A percentile compares a stretch with the other conserved stretches of the same genome.
These are phyloP conservation scores for Phytophthora syringae DNA, from an alignment of 352 stramenopile species.

Conservation along the genomic window DNA sequence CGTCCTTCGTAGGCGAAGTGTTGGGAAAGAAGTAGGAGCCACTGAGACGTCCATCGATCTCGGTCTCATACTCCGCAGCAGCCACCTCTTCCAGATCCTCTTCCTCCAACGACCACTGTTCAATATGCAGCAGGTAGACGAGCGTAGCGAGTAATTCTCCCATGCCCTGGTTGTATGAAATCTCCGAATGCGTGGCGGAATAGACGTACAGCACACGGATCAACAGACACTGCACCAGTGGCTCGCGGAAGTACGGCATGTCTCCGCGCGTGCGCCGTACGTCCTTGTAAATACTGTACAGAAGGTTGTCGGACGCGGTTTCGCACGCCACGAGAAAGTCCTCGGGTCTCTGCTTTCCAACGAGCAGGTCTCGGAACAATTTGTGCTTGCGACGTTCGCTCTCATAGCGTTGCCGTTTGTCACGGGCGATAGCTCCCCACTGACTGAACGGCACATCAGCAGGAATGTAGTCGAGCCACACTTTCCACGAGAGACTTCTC, in stretches of 20 bases:
- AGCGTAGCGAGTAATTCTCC: conserved; percentile 76
- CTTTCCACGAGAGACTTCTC: conserved; percentile 71
- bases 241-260: conserved; percentile 67
- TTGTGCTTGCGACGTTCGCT: conserved; percentile 32
- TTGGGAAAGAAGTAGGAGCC: conserved; percentile 29
- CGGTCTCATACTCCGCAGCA: conserved; percentile 17
- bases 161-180: conserved; percentile 88
- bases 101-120: conserved; percentile 55
- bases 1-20: conserved; percentile 21
- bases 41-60: conserved; percentile 10
- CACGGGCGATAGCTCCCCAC: conserved; percentile 42
- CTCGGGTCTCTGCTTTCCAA: conserved; percentile 34
- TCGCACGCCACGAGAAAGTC: conserved; percentile 69
- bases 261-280: conserved; percentile 65
- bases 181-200: conserved; percentile 60
- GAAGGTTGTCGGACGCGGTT: conserved; percentile 48
- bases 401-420: conserved; percentile 60
- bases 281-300: conserved; percentile 81
- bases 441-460: conserved; percentile 48
- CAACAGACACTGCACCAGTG: conserved; percentile 56
- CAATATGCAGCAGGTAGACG: conserved; percentile 73
- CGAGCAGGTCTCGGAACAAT: conserved; percentile 42
- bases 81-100: conserved; percentile 26
- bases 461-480: conserved; percentile 73
- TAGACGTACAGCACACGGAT: conserved; percentile 79